Conservation (phyloP, 192 early-diverging fungal genomes). For the Coemansia sp. region DNA sequence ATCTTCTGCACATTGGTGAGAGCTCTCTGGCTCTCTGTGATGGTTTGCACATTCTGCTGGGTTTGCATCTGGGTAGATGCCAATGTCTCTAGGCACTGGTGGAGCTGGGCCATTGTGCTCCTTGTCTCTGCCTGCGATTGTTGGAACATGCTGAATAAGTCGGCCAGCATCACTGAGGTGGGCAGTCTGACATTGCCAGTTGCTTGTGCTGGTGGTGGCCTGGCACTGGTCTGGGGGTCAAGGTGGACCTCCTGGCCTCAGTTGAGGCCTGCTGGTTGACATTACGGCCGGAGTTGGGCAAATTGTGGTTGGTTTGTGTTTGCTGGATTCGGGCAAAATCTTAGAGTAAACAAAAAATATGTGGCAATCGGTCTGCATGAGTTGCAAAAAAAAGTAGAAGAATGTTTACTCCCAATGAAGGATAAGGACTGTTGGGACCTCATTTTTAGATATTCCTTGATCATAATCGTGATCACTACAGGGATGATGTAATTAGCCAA, state of each 20-base stretch:
- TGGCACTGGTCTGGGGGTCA: neutral
- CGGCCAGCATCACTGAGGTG: neutral
- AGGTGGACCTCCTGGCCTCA: neutral
- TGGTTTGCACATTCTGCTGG: neutral
- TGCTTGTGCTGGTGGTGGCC: neutral
- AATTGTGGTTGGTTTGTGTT: neutral
- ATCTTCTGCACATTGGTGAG: constrained; percentile 1
- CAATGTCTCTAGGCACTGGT: neutral
- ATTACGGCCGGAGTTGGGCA: neutral
- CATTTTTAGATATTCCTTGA: too few relatives aligned
- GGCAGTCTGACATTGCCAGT: neutral
- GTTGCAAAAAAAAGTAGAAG: too few relatives aligned
- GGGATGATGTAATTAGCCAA: too few relatives aligned
- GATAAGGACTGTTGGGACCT: too few relatives aligned
- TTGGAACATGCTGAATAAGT: neutral
- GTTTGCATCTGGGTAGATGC: neutral
- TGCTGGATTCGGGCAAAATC: neutral
- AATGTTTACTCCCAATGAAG: too few relatives aligned
- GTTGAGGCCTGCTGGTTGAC: neutral
- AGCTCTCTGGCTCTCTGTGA: neutral
- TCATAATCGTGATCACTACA: too few relatives aligned
- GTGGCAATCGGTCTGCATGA: too few relatives aligned
- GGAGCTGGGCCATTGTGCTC: neutral
- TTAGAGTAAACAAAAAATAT: neutral
- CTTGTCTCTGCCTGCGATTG: neutral